Evolutionary conservation across 139 green algal genomes (phyloP), one percentile per base, ranked within the genome.

Genomic region (Chlamydomonas asymmetrica): DNA sequence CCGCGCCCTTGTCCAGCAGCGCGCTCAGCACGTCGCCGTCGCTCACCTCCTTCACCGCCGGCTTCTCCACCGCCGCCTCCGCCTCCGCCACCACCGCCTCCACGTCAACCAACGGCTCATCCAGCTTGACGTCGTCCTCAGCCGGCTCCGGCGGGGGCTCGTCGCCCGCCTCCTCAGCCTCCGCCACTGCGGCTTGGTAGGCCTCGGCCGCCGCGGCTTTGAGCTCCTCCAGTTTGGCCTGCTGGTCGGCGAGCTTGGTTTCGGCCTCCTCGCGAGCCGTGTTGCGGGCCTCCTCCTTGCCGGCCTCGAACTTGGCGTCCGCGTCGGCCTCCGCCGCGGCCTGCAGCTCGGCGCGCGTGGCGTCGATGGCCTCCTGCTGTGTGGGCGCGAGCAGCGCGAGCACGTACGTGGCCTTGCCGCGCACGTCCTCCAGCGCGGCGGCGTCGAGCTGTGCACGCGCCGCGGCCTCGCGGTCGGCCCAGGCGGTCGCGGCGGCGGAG

Each of bases 11-110:
- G 40, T 92, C 84, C 35, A 92, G 25, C 73, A 92, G 57, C 9
- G 78, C 76, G 37, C 66, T 81, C 40, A 92, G 57, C 31, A 92
- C 80, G 35, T 92, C 87, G 10, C 63, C 75, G 35, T 89, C 75
- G n/a, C 74, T 88, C 3, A 90, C 75, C 48, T 81, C 67, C 68
- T 73, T 68, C 5, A 75, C 59, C 35, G 79, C 72, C 25, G 78
- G 75, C 59, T 78, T 73, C 41, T 59, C 50, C 40, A 91, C 87
- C 32, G 72, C 78, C 22, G 75, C 87, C 35, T 83, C 77, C 8
- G 84, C 87, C 39, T 67, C 76, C 1, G 75, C 77, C 18, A 89
- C 80, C 67, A 73, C 57, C 7, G 80, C 87, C 64, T 91, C 87
- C 45, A 92, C 72, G 52, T 92, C 87, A 22, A 88, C 50, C 38